phyloP scores from a whole-genome alignment of 768 basidiomycete species.

The Rhizopogon sp. region DNA sequence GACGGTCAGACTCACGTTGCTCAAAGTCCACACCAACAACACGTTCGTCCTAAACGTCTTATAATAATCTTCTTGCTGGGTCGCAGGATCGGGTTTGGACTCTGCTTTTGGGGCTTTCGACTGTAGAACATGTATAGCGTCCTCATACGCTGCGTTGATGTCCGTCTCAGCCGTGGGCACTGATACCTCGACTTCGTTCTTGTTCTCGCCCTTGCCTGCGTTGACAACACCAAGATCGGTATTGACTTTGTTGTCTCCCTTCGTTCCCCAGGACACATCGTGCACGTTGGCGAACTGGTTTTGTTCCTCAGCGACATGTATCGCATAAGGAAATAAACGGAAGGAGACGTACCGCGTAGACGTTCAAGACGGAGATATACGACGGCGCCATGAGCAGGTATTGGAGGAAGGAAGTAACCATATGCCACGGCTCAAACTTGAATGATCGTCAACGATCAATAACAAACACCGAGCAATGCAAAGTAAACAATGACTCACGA shows the following conservation, averaged over 20 bases:
- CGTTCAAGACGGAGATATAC: slow-evolving; percentile 90
- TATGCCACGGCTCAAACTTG: slow-evolving; percentile 96
- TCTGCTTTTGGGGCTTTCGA: slow-evolving; percentile 76
- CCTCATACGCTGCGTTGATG: slow-evolving; percentile 85
- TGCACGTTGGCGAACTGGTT: slow-evolving; percentile 79
- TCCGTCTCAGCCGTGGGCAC: slow-evolving; percentile 88
- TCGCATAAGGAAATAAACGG: neutral
- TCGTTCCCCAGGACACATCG: slow-evolving; percentile 95
- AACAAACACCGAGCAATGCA: neutral
- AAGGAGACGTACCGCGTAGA: slow-evolving; percentile 57
- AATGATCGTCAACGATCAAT: slow-evolving; percentile 3
- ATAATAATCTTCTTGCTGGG: slow-evolving; percentile 83
- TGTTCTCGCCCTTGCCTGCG: slow-evolving; percentile 46
- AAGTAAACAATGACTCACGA: slow-evolving; percentile 50
- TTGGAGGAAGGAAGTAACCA: slow-evolving; percentile 95
- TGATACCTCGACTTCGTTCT: slow-evolving; percentile 81
- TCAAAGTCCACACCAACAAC: slow-evolving; percentile 82
- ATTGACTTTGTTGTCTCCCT: slow-evolving; percentile 83
- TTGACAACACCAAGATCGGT: slow-evolving; percentile 85
- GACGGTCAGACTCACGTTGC: slow-evolving; percentile 53
- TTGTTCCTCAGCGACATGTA: neutral
- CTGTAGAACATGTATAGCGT: slow-evolving; percentile 78
- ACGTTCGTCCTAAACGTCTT: slow-evolving; percentile 87
- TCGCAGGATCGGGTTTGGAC: slow-evolving; percentile 51
- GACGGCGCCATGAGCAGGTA: slow-evolving; percentile 90